A percentile compares a stretch with the other conserved stretches of the same genome.
phyloP scores from a whole-genome alignment of 345 rosid species.

The Boechera retrofracta region DNA sequence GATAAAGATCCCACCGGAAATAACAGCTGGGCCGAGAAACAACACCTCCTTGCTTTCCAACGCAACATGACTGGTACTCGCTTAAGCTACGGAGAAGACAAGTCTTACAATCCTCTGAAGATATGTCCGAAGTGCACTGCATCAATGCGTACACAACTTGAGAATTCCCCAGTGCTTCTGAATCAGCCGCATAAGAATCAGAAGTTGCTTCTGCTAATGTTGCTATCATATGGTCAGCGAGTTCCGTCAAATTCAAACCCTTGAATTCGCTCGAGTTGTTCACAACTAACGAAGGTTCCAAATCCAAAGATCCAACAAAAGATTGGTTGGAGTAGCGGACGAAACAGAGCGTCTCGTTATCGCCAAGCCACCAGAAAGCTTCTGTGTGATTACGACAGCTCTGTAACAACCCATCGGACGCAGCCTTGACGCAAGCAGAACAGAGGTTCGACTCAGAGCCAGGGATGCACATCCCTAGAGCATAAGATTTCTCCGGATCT shows the following conservation, averaged over 20 bases:
- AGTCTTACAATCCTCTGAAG: background rate
- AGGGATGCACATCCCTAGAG: background rate
- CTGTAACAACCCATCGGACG: background rate
- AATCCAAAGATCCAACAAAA: background rate
- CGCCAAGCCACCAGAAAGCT: background rate
- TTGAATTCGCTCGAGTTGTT: background rate
- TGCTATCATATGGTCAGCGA: background rate
- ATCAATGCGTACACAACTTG: background rate
- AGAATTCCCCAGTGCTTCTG: background rate
- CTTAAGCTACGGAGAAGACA: background rate
- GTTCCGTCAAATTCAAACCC: background rate
- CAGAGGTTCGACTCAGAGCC: background rate
- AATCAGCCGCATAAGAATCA: background rate
- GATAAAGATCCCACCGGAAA: background rate
- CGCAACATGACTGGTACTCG: background rate
- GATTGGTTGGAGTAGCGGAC: background rate
- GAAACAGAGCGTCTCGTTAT: background rate
- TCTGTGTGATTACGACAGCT: background rate
- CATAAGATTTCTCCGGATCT: background rate
- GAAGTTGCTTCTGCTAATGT: background rate
- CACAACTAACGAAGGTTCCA: background rate
- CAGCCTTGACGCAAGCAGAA: background rate
- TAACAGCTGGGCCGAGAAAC: background rate
- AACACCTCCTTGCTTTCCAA: background rate
- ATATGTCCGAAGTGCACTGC: background rate